A percentile compares a stretch with the other conserved stretches of the same genome.
Conservation (phyloP, 176 grass and related monocot genomes). For the Guadua angustifolia region DNA sequence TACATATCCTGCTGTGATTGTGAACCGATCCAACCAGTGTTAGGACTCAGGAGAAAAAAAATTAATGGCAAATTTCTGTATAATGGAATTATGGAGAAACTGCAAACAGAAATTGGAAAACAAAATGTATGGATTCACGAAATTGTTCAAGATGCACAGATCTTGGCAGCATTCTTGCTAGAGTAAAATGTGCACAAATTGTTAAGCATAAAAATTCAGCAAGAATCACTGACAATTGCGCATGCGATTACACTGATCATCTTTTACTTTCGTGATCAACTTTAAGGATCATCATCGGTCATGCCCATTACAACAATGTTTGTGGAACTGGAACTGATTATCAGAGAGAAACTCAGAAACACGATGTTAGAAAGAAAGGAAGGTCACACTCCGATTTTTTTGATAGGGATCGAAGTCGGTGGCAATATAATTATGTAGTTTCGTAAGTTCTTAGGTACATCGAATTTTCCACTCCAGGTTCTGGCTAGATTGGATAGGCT, state of each 20-base stretch:
- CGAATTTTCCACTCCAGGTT: constrained; percentile 8
- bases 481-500: neutral
- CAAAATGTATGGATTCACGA: neutral
- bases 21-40: no score
- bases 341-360: neutral
- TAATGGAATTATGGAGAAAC: neutral
- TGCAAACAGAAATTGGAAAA: neutral
- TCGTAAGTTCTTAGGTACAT: neutral
- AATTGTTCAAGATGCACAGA: neutral
- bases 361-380: no score
- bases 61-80: neutral
- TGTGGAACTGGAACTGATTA: neutral
- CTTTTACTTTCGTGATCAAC: neutral
- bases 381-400: constrained; percentile 16
- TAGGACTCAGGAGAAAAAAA: no score
- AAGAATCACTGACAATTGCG: neutral
- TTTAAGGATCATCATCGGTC: neutral
- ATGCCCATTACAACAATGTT: neutral
- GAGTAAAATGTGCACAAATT: no score
- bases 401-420: constrained; percentile 31
- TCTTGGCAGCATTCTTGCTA: neutral
- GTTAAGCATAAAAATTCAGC: neutral
- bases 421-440: neutral
- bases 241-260: neutral
- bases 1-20: no score